Base-by-base conservation (phyloP, 192 early-diverging fungal species). In the Backusella australiensis region DNA sequence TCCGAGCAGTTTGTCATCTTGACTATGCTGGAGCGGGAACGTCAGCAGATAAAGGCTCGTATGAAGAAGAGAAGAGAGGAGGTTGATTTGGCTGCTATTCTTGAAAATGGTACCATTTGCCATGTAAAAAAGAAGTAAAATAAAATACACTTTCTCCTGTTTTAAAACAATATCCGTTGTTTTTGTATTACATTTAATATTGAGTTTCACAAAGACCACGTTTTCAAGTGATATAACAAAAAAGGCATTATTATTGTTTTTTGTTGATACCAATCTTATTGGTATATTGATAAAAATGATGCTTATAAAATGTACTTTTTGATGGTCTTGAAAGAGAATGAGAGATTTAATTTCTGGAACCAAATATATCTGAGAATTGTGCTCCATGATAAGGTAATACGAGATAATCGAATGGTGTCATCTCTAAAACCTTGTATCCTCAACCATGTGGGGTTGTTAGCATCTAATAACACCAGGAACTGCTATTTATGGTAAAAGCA, bases 31-130 rank as follows among this genome's bases (percentile, higher is more conserved):
- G 78, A 76, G 63, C 34, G 81, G 11, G 82, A 89, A 68, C 70
- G 81, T 21, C 86, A 86, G 49, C 68, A 81, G 11, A 85, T 89
- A 36, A 85, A 85, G 49, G 68, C 67, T 23, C 84, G 86, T 6
- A 89, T 89, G 81, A 86, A 86, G 78, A 78, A 80, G 56, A 79
- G 86, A 36, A 71, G 83, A 23, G 80, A 69, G 66, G 84, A 87
- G 34, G 66, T 81, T 3, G 68, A 75, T 70, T 17, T 79, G 15
- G 80, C 70, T 0, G 83, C 77, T 23, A 75, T 79, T 29, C 80
- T 89, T 38, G 69, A 84, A 23, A 87, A 89, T 53, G 86, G 86
- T 0, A 86, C 78, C 17, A 59, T 79, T 32, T 39, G 6, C 5
- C 78, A 79, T 29, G 9, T 42, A 65, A 78, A 65, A 44, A 44